Base-by-base conservation (phyloP, 352 stramenopile species). In the Globisporangium iwayamae region DNA sequence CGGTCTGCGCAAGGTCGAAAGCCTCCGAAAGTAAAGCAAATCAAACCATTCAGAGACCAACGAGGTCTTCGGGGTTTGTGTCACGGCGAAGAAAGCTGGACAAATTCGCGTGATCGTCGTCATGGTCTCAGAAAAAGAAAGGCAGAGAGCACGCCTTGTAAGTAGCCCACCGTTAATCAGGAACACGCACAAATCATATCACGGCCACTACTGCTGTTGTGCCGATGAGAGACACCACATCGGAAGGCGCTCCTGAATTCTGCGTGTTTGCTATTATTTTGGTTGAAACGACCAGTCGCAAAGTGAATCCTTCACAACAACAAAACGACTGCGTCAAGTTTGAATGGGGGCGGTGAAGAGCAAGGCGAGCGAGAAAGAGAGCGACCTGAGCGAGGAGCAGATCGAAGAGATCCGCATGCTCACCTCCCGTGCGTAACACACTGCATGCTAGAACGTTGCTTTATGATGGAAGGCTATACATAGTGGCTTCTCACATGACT, bases 1-100 rank as follows among this genome's bases (percentile, higher is more conserved):
- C 61, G 85, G 85, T 7, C 70, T 94, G 28, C 70, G 78, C 45
- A 93, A 93, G 67, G 73, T 93, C 22, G 84, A 91, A 43, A 70
- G 73, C 57, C 56, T 90, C 38, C 69, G 68, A 57, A 76, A 79
- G 65, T 66, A 51, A 59, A n/a, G 10, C 16, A 20, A 62, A 60
- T 36, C 16, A 41, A 41, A 46, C 14, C 38, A 41, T n/a, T 53
- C 18, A 43, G 41, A 61, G 39, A 52, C 0, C 28, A 38, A 52
- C 6, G 41, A 10, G 6, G n/a, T 39, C 16, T n/a, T 11, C 9
- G 25, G 3, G 41, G 9, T 22, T 16, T 9, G 18, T 6, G 43
- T 56, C 51, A 20, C 14, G 36, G 51, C 51, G 51, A 61, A 62
- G 32, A 66, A 28, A 58, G 48, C 25, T 55, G 25, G 48, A 36